Percentiles rank a stretch among this genome's conserved stretches.
Evolutionary conservation across 2,329 filamentous ascomycete species (phyloP).

Genomic region (Exserohilum rostratum): DNA sequence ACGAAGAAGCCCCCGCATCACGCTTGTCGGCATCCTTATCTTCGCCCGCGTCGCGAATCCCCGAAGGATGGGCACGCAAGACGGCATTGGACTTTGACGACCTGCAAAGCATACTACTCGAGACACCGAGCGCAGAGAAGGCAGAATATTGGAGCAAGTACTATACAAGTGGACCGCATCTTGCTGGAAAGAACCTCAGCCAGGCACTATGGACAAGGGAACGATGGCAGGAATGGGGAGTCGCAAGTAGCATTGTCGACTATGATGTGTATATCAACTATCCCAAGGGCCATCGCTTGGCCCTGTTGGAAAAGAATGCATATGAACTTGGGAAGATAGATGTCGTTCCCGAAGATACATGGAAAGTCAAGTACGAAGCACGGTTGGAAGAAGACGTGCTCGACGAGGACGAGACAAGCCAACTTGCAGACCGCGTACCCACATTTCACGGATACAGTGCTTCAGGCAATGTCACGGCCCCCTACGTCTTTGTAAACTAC

Average conservation of each 20-base stretch:
- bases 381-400: constrained; percentile 83
- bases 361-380: constrained; percentile 76
- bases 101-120: constrained; percentile 60
- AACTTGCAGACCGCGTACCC: constrained; percentile 74
- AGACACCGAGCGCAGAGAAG: constrained; percentile 61
- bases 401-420: constrained; percentile 79
- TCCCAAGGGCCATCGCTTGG: constrained; percentile 55
- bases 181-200: constrained; percentile 59
- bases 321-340: constrained; percentile 61
- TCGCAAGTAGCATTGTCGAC: constrained; percentile 53
- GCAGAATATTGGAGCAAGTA: constrained; percentile 57
- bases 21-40: constrained; percentile 18
- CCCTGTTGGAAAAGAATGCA: constrained; percentile 49
- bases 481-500: constrained; percentile 89
- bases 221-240: constrained; percentile 57
- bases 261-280: constrained; percentile 62
- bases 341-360: constrained; percentile 48
- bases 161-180: constrained; percentile 58
- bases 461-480: constrained; percentile 86
- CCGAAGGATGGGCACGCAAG: constrained; percentile 50
- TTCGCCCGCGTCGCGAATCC: constrained; percentile 30
- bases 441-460: constrained; percentile 96
- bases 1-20: constrained; percentile 22
- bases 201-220: constrained; percentile 60
- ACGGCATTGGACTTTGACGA: constrained; percentile 60